phyloP scores from a whole-genome alignment of 495 filamentous ascomycete species.

The Penicillium roqueforti region DNA sequence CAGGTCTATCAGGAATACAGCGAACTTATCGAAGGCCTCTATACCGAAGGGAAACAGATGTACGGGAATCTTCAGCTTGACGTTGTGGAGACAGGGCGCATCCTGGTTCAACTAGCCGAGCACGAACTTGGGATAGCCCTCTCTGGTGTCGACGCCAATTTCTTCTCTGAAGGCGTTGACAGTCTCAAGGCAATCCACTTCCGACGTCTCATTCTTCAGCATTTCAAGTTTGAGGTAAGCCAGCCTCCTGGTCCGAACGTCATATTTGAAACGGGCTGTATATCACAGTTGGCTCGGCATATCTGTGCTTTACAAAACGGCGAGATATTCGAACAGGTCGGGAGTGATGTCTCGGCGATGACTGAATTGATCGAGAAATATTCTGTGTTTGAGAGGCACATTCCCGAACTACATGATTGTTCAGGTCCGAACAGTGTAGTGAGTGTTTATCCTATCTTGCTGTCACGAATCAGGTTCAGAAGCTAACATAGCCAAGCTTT shows the following conservation, averaged over 20 bases:
- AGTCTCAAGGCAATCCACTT: conserved; percentile 59
- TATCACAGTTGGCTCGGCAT: conserved; percentile 41
- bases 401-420: conserved; percentile 17
- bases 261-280: conserved; percentile 49
- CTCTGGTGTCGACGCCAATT: conserved; percentile 38
- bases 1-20: conserved; percentile 48
- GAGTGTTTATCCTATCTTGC: conserved; percentile 11
- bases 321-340: conserved; percentile 8
- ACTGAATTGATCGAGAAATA: conserved; percentile 47
- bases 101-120: conserved; percentile 40
- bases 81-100: conserved; percentile 33
- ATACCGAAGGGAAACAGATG: conserved; percentile 32
- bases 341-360: conserved; percentile 38
- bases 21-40: conserved; percentile 46
- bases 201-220: conserved; percentile 45
- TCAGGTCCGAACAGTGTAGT: conserved; percentile 40
- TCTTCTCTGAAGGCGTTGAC: conserved; percentile 56
- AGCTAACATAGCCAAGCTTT: conserved; percentile 35
- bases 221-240: conserved; percentile 36
- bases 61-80: conserved; percentile 33
- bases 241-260: conserved; percentile 39
- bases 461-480: too few relatives aligned
- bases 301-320: conserved; percentile 43
- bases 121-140: conserved; percentile 40
- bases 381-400: conserved; percentile 39